Conservation (phyloP, 2,329 filamentous ascomycete genomes). For the Trichoderma pleuroti region DNA sequence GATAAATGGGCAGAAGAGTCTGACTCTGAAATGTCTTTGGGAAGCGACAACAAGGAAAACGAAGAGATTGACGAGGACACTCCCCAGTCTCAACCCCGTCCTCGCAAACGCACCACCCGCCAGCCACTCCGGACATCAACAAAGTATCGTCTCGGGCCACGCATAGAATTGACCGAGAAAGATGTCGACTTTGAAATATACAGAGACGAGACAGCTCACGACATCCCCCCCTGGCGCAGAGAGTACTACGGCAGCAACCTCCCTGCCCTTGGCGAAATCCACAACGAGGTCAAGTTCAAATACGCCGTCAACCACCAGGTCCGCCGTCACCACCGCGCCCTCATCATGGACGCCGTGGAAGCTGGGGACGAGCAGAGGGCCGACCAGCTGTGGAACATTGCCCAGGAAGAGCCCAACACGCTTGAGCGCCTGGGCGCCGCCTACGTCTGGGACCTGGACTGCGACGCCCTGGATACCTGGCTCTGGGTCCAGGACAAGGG, state of each 20-base stretch:
- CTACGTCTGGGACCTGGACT: background rate
- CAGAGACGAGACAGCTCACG: background rate
- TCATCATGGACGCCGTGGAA: background rate
- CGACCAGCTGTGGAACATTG: background rate
- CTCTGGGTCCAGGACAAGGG: slow-evolving; percentile 8
- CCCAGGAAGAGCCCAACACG: background rate
- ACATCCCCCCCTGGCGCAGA: background rate
- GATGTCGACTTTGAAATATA: slow-evolving; percentile 1
- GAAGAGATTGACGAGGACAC: background rate
- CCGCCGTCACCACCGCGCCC: background rate
- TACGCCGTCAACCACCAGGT: background rate
- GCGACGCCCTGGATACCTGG: background rate
- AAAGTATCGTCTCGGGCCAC: background rate
- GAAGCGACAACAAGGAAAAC: background rate
- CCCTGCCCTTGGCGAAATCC: slow-evolving; percentile 1
- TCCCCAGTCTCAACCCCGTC: background rate
- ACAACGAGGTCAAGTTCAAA: background rate
- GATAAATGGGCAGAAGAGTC: background rate
- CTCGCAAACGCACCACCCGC: background rate
- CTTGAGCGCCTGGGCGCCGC: background rate
- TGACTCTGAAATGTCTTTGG: background rate
- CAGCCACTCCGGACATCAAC: background rate
- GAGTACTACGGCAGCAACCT: slow-evolving; percentile 16
- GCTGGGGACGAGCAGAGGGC: background rate
- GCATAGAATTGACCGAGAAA: background rate